Conservation (phyloP, 2,329 filamentous ascomycete genomes). For the Nothophoma quercina region DNA sequence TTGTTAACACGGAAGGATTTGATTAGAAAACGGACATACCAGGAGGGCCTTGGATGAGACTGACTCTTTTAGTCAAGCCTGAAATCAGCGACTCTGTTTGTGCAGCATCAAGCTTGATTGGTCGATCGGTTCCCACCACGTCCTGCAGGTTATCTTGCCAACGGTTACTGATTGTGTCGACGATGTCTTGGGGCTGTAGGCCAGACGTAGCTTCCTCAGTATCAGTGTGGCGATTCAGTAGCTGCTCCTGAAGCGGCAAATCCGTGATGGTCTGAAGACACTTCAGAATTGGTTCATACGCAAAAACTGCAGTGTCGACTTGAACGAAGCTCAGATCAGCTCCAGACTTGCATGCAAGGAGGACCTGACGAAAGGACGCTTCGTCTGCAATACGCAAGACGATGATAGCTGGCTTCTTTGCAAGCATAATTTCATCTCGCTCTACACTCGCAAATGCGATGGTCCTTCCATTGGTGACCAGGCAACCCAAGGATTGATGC, state of each 20-base stretch:
- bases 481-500: conserved; percentile 68
- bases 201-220: conserved; percentile 30
- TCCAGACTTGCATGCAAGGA: conserved; percentile 47
- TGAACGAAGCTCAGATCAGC: conserved; percentile 60
- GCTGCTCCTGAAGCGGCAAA: conserved; percentile 62
- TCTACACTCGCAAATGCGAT: conserved; percentile 68
- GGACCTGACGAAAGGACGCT: conserved; percentile 54
- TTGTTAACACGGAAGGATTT: neutral
- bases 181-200: conserved; percentile 32
- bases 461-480: conserved; percentile 61
- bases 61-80: conserved; percentile 62
- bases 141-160: conserved; percentile 28
- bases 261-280: conserved; percentile 64
- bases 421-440: conserved; percentile 59
- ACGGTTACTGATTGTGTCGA: conserved; percentile 31
- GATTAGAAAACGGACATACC: conserved; percentile 53
- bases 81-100: conserved; percentile 65
- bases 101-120: conserved; percentile 57
- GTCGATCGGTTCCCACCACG: conserved; percentile 24
- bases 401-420: conserved; percentile 55
- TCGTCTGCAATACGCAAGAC: conserved; percentile 61
- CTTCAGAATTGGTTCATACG: conserved; percentile 71
- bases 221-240: conserved; percentile 52
- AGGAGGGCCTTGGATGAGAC: conserved; percentile 75
- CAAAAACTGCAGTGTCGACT: conserved; percentile 72